These are phyloP conservation scores for Candida golubevii DNA, from an alignment of 805 yeast genomes.

Conservation along the genomic window DNA sequence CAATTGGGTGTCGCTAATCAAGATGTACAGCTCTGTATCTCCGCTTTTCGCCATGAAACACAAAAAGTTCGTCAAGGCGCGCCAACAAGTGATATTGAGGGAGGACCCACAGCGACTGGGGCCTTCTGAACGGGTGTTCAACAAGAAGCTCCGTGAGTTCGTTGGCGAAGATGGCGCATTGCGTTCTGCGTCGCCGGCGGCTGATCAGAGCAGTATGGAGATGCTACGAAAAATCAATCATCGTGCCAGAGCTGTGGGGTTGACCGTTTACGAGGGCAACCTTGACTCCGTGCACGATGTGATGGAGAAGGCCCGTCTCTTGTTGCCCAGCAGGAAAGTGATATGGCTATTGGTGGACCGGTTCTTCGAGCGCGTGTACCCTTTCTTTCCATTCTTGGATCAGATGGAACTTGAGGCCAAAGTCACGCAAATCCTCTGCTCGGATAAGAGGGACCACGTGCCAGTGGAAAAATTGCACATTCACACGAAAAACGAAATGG, in stretches of 20 bases:
- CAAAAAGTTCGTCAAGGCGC: constrained; percentile 1
- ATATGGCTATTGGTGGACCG: constrained; percentile 25
- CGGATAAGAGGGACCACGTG: constrained; percentile 10
- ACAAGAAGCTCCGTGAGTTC: constrained; percentile 6
- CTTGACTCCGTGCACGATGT: constrained; percentile 18
- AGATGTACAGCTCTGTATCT: constrained; percentile 16
- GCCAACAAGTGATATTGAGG: constrained; percentile 1
- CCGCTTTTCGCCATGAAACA: constrained; percentile 18
- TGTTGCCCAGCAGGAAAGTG: constrained; percentile 23
- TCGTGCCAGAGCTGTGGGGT: constrained; percentile 16
- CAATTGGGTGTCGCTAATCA: constrained; percentile 15
- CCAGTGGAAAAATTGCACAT: constrained; percentile 21
- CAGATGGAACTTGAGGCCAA: constrained; percentile 21
- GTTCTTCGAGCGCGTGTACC: constrained; percentile 46
- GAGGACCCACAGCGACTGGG: constrained; percentile 3
- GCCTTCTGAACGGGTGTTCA: constrained; percentile 13
- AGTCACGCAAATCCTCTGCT: constrained; percentile 19
- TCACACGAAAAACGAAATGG: constrained; percentile 30
- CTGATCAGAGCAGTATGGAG: constrained; percentile 5
- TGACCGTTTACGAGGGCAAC: constrained; percentile 19
- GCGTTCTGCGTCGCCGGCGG: constrained; percentile 2
- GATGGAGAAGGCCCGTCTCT: constrained; percentile 15
- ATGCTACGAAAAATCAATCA: constrained; percentile 11
- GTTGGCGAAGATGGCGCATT: constrained; percentile 10
- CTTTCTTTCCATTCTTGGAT: constrained; percentile 56